A percentile compares a stretch with the other conserved stretches of the same genome.
phyloP scores from a whole-genome alignment of 176 grass and related monocot genomes.

The Tillandsia fasciculata region DNA sequence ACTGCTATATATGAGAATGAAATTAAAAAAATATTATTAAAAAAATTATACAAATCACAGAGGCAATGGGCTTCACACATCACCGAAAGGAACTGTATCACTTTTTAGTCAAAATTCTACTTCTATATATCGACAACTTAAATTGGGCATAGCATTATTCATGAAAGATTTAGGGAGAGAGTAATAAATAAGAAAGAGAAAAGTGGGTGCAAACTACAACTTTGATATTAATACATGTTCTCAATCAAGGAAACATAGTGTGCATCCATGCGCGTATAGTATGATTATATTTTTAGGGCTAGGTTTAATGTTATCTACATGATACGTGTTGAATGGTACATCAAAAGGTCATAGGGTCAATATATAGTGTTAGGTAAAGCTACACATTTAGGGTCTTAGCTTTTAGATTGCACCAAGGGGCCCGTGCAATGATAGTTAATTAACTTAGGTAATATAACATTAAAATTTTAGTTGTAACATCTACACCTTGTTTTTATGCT shows the following conservation, averaged over 20 bases:
- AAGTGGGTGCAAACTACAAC: background rate
- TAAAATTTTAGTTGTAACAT: too few relatives aligned
- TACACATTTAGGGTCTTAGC: background rate
- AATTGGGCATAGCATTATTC: background rate
- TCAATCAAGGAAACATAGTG: conserved; percentile 1
- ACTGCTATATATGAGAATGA: too few relatives aligned
- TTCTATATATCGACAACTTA: too few relatives aligned
- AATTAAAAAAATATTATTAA: too few relatives aligned
- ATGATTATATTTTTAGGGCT: background rate
- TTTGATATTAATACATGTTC: background rate
- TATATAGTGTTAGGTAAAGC: conserved; percentile 3
- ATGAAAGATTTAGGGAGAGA: background rate
- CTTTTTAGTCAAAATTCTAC: too few relatives aligned
- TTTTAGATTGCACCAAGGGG: background rate
- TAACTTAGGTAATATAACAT: background rate
- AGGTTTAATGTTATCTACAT: background rate
- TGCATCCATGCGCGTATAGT: background rate
- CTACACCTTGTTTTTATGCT: background rate
- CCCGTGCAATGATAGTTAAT: background rate
- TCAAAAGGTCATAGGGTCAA: background rate
- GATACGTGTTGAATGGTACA: background rate
- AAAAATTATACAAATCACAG: too few relatives aligned
- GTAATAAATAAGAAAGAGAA: background rate
- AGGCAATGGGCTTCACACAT: too few relatives aligned
- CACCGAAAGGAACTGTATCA: too few relatives aligned